Base-by-base conservation (phyloP, 2,329 filamentous ascomycete genomes). In the Phialophora macrospora region DNA sequence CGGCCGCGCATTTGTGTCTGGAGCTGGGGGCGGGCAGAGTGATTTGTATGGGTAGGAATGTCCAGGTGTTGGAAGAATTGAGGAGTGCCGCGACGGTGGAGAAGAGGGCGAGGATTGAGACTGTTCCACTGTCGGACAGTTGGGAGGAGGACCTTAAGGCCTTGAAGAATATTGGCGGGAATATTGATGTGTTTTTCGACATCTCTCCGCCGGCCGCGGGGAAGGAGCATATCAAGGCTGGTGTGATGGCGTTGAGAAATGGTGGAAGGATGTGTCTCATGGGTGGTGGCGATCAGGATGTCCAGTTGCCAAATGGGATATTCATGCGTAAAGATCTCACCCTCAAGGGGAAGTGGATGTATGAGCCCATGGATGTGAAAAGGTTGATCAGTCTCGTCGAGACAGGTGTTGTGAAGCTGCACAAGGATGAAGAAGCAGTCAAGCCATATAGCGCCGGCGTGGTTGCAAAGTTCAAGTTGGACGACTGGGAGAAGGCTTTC, bases 1-100 rank as follows among this genome's bases (percentile, higher is more conserved):
- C 80, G 1, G 82, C 77, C 0, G 83, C 83, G 3, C 72, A 79
- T 26, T 71, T 82, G 7, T 83, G 82, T 0, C 67, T 82, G 0
- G 80, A 81, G 0, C 76, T 84, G 69, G 83, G 82, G 1, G 82
- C 81, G 3, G 65, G 61, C 8, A 75, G 75, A n/a, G 83, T 85
- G 9, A 78, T 85, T 44, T 82, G 83, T 0, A 75, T 84, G 65
- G 81, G 82, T 0, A 74, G 83, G 7, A 81, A 80, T 64, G 68
- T 70, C 46, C 55, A 41, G 9, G 51, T 52, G 6, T 60, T 68
- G 12, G 60, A 49, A 8, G 46, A 57, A 20, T 24, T 70, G 32
- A 64, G 64, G 22, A 54, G 11, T 11, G 55, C 44, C 2, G 38
- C 54, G 17, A 60, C 41, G 2, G 49, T 30, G 26, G 56, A 62